These are phyloP conservation scores for Kandelia obovata DNA, from an alignment of 345 rosid species.

Conservation along the genomic window DNA sequence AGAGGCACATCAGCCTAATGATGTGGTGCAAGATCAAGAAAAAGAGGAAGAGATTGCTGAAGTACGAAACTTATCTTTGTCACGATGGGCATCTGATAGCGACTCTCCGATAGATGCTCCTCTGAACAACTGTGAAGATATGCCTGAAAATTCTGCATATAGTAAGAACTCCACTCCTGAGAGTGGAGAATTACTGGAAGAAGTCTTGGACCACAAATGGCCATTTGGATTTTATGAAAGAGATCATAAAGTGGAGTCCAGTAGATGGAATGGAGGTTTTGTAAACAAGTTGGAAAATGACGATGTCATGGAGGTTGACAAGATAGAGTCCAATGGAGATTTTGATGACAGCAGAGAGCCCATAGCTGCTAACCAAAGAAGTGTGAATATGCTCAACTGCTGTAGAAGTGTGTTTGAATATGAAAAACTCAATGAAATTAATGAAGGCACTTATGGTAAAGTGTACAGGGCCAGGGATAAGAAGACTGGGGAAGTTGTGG, in stretches of 20 bases:
- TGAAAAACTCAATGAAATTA: conserved; percentile 72
- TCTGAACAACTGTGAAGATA: conserved; percentile 24
- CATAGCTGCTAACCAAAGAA: conserved; percentile 19
- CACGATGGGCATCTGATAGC: conserved; percentile 65
- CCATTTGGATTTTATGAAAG: conserved; percentile 34
- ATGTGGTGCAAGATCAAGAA: conserved; percentile 26
- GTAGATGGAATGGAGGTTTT: conserved; percentile 18
- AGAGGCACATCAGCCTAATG: conserved; percentile 23
- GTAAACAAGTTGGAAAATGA: conserved; percentile 29
- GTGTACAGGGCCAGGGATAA: conserved; percentile 76
- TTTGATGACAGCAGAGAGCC: conserved; percentile 29
- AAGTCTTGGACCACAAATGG: conserved; percentile 26
- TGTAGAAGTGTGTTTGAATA: conserved; percentile 65
- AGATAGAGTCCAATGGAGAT: conserved; percentile 12
- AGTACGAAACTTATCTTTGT: conserved; percentile 39
- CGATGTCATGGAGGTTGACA: conserved; percentile 26
- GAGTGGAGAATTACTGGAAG: conserved; percentile 42
- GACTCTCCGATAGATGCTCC: conserved; percentile 26
- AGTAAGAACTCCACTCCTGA: conserved; percentile 36
- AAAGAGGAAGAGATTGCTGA: conserved; percentile 42
- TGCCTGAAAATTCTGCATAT: conserved; percentile 18
- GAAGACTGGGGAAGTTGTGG: conserved; percentile 64
- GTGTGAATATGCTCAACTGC: conserved; percentile 54
- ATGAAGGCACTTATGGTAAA: conserved; percentile 85
- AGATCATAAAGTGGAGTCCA: background rate